Conservation (phyloP, 805 yeast species). For the Candida boidinii region DNA sequence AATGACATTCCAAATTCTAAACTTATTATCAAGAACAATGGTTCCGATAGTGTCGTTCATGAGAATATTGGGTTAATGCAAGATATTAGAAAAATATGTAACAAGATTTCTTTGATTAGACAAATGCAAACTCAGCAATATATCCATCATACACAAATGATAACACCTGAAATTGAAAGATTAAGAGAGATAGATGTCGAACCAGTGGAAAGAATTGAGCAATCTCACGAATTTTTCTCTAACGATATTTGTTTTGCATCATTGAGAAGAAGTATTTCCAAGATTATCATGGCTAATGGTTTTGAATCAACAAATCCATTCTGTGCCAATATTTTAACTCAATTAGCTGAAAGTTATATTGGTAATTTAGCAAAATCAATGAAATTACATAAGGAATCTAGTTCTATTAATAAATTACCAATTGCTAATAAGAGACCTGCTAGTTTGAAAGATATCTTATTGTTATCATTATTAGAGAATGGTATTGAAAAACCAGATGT, state of each 20-base stretch:
- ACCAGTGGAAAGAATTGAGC: no score
- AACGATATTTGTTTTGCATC: conserved; percentile 59
- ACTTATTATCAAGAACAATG: conserved; percentile 37
- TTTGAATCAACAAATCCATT: conserved; percentile 75
- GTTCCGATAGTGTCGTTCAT: conserved; percentile 52
- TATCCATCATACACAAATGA: conserved; percentile 65
- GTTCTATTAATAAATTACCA: conserved; percentile 33
- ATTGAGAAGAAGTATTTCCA: conserved; percentile 61
- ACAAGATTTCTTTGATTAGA: conserved; percentile 78
- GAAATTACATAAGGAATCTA: conserved; percentile 63
- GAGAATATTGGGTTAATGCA: conserved; percentile 75
- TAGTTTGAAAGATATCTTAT: conserved; percentile 36
- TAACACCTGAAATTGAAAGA: conserved; percentile 56
- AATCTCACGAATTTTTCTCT: no score
- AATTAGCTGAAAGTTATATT: conserved; percentile 74
- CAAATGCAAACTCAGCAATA: conserved; percentile 83
- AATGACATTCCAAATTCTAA: conserved; percentile 30
- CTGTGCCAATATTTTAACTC: conserved; percentile 75
- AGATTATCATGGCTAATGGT: conserved; percentile 84
- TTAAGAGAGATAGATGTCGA: conserved; percentile 67
- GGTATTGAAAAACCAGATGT: conserved; percentile 79
- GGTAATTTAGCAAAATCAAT: conserved; percentile 65
- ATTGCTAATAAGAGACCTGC: conserved; percentile 14
- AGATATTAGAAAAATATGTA: conserved; percentile 79
- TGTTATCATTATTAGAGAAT: conserved; percentile 67